phyloP scores from a whole-genome alignment of 371 early-diverging fungal genomes.

The Syncephalastrum racemosum region DNA sequence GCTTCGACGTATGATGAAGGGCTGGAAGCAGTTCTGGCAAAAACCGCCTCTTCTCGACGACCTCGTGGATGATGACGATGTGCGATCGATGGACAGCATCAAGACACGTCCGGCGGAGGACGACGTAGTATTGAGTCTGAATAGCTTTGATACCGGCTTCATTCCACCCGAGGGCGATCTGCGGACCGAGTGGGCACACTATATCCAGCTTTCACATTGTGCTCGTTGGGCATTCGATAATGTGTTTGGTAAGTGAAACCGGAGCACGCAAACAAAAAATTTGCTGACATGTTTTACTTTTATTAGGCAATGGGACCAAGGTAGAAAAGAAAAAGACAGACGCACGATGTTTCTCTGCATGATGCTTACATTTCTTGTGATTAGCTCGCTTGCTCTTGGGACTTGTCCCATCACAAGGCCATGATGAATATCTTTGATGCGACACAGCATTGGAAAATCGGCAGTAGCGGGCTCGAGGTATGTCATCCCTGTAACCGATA shows the following conservation, averaged over 20 bases:
- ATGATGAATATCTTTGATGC: constrained; percentile 51
- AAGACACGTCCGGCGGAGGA: not conserved
- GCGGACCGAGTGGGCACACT: constrained; percentile 39
- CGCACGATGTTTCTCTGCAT: not conserved
- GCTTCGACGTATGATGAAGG: not conserved
- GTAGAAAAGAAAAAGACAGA: not conserved
- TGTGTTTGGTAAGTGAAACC: constrained; percentile 29
- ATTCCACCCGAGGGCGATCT: constrained; percentile 38
- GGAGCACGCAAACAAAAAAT: constrained; percentile 14
- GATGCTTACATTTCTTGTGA: not conserved
- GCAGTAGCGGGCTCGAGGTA: constrained; percentile 36
- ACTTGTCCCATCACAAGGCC: constrained; percentile 24
- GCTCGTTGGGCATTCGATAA: constrained; percentile 44
- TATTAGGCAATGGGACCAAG: too few relatives aligned
- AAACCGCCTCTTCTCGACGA: not conserved
- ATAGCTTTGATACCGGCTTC: constrained; percentile 25
- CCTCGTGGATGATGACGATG: not conserved
- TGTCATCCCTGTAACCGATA: constrained; percentile 10
- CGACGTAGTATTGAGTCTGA: constrained; percentile 7
- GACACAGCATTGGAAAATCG: constrained; percentile 44
- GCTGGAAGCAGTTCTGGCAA: too few relatives aligned
- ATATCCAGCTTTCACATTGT: constrained; percentile 40
- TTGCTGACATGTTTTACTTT: not conserved
- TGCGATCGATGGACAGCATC: constrained; percentile 1
- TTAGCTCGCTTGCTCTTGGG: constrained; percentile 35